Evolutionary conservation across 306 rosid genomes (phyloP), one percentile per base, ranked within the genome.

Genomic region (Medicago lupulina): DNA sequence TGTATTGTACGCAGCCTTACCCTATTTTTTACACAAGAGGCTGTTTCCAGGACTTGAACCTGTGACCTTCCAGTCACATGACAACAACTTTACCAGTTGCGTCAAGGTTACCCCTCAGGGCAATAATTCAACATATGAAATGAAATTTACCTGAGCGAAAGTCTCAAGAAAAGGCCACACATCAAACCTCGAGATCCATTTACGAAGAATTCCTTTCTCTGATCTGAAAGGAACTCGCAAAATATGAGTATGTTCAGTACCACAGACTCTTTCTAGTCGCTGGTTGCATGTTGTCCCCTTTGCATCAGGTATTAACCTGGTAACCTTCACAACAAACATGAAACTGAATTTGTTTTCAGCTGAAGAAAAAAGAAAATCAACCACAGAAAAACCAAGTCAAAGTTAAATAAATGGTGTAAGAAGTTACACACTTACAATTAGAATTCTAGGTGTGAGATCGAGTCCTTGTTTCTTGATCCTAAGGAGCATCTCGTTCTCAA

Each of bases 131-230:
- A 65, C 41, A 41, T 51, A 67, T 46, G 25, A 14, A 60, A 1
- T 12, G 68, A 44, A 8, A 64, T 76, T 81, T 85, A 94, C 97
- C 98, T 89, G 88, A 13, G 97, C 87, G 85, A 75, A 94, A 78
- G 90, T 87, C 91, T 92, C 98, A 53, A 90, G 88, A 83, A 89
- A 93, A 67, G 98, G 98, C 98, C 97, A 90, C 53, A 91, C 95
- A 80, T 92, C 98, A 87, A 94, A 94, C 84, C 97, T 90, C 74
- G 98, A 92, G 71, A 94, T 94, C 98, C 98, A 94, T 88, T 92
- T 86, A n/a, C 69, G 88, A 9, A 95, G 88, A 65, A 73, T 83
- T 70, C 98, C 97, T 13, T 82, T 84, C 28, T 95, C 85, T 19
- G 97, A 92, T 79, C 92, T 83, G 70, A 95, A 95, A 43, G 98